Percentiles rank a stretch among this genome's conserved stretches.
Conservation (phyloP, 2,329 filamentous ascomycete species). For the Scorias spongiosa region DNA sequence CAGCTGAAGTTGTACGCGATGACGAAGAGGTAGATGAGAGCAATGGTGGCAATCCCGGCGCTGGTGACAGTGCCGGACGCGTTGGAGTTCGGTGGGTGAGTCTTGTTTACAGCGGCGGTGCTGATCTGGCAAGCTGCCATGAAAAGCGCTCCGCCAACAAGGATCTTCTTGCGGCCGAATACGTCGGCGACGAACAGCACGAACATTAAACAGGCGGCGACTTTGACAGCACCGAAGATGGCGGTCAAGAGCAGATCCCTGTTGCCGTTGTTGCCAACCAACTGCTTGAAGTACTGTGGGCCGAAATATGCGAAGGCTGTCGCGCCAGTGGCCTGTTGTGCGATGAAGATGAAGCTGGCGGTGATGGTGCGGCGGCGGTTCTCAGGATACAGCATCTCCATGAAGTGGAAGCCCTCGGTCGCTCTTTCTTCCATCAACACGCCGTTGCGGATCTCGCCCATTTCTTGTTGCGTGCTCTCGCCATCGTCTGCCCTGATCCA, state of each 20-base stretch:
- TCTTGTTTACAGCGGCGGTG: slow-evolving; percentile 17
- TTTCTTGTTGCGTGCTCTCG: slow-evolving; percentile 27
- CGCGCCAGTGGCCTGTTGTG: slow-evolving; percentile 39
- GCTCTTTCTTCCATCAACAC: slow-evolving; percentile 31
- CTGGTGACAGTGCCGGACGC: slow-evolving; percentile 13
- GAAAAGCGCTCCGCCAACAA: slow-evolving; percentile 17
- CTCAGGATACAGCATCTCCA: slow-evolving; percentile 31
- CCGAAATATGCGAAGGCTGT: slow-evolving; percentile 41
- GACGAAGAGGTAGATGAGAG: slow-evolving; percentile 41
- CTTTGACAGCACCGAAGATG: slow-evolving; percentile 40
- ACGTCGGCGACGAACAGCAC: slow-evolving; percentile 39
- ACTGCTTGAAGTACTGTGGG: slow-evolving; percentile 38
- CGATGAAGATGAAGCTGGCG: slow-evolving; percentile 33
- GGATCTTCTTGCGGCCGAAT: slow-evolving; percentile 27
- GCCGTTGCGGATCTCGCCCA: slow-evolving; percentile 35
- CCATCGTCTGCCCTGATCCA: slow-evolving; percentile 35
- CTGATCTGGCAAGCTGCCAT: slow-evolving; percentile 23
- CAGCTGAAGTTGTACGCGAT: slow-evolving; percentile 38
- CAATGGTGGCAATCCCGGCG: slow-evolving; percentile 35
- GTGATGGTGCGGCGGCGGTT: slow-evolving; percentile 30
- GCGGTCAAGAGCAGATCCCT: slow-evolving; percentile 35
- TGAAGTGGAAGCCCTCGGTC: slow-evolving; percentile 17
- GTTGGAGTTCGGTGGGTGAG: slow-evolving; percentile 10
- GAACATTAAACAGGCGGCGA: slow-evolving; percentile 34
- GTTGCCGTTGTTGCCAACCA: slow-evolving; percentile 30